phyloP scores from a whole-genome alignment of 768 basidiomycete species.

The Xerocomus brunneocitrinus region DNA sequence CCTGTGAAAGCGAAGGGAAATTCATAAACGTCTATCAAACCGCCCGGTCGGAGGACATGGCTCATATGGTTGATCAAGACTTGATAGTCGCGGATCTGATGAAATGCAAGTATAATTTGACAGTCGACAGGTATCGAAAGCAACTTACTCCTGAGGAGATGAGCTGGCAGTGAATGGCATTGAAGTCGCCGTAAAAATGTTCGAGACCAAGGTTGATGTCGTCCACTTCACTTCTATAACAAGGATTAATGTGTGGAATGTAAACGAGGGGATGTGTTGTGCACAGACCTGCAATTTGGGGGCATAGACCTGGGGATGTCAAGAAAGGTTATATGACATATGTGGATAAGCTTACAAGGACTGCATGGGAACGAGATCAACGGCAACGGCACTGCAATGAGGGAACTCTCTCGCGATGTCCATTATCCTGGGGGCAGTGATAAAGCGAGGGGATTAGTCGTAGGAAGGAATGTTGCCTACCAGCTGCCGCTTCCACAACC shows the following conservation, averaged over 20 bases:
- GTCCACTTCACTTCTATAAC: constrained; percentile 69
- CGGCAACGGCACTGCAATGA: constrained; percentile 61
- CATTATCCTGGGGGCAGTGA: constrained; percentile 53
- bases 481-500: constrained; percentile 80
- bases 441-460: constrained; percentile 3
- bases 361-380: constrained; percentile 81
- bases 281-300: constrained; percentile 57
- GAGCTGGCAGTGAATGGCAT: constrained; percentile 69
- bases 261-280: constrained; percentile 2
- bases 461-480: constrained; percentile 33
- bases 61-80: constrained; percentile 62
- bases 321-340: constrained; percentile 11
- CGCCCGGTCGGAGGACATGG: constrained; percentile 64
- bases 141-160: constrained; percentile 68
- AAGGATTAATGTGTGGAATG: constrained; percentile 3
- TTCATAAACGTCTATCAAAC: constrained; percentile 62
- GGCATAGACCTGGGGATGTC: constrained; percentile 53
- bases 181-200: constrained; percentile 75
- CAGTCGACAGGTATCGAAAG: constrained; percentile 4
- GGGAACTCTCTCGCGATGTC: constrained; percentile 73
- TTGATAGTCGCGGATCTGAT: constrained; percentile 65
- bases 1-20: constrained; percentile 68
- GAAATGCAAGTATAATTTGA: constrained; percentile 13
- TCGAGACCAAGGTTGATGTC: constrained; percentile 82
- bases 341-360: constrained; percentile 43